These are phyloP conservation scores for Prunus kanzakura DNA, from an alignment of 306 rosid genomes.

Conservation along the genomic window DNA sequence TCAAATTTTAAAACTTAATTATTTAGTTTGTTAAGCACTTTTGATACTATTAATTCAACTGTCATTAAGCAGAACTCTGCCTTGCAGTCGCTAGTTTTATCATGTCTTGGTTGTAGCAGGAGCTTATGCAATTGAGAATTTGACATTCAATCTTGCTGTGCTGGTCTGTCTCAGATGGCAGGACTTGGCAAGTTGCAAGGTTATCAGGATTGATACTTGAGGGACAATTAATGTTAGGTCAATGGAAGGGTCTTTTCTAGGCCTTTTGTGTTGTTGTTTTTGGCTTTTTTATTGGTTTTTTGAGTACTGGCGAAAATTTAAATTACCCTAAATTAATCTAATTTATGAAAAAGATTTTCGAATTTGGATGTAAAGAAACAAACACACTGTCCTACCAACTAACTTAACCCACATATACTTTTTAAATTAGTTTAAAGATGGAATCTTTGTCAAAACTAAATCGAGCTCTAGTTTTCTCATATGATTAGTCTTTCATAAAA, in stretches of 20 bases:
- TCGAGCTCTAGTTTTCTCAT: not conserved
- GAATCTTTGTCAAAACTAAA: not conserved
- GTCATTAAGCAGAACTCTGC: not conserved
- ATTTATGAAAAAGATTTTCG: accelerated
- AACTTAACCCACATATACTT: no score
- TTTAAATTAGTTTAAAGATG: not conserved
- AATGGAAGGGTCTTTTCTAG: not conserved
- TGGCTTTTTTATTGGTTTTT: not conserved
- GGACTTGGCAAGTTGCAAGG: not conserved
- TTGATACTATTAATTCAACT: not conserved
- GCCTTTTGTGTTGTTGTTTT: not conserved
- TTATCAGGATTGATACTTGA: not conserved
- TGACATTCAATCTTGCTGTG: not conserved
- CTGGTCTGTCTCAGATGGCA: not conserved
- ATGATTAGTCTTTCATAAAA: no score
- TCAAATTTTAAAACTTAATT: not conserved
- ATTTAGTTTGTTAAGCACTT: not conserved
- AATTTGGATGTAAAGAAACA: no score
- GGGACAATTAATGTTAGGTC: not conserved
- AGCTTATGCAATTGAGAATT: not conserved
- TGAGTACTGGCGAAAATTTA: no score
- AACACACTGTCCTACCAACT: no score
- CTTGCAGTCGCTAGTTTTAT: not conserved
- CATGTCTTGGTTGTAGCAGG: not conserved
- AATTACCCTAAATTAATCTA: no score